Base-by-base conservation (phyloP, 176 grass and related monocot species). In the Ensete glaucum region DNA sequence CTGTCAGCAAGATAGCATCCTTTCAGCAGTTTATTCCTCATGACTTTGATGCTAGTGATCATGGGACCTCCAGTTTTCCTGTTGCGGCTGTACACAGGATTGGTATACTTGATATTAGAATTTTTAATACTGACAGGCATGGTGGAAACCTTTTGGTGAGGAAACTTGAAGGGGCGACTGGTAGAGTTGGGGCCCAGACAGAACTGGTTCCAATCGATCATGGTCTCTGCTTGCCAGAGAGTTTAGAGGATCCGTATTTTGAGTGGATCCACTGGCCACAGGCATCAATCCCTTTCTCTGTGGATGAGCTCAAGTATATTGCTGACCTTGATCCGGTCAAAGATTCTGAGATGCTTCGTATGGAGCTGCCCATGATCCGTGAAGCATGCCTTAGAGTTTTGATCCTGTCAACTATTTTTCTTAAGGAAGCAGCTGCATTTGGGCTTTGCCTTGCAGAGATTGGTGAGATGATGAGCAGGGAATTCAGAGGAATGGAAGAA, bases 201-300 rank as follows among this genome's bases (percentile, higher is more conserved):
- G 72, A 92, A 75, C 73, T 92, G 24, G 89, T 89, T 80, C 90
- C 90, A 75, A 92, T 89, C 75, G 90, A 92, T 72, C 92, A 96
- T 85, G 92, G 89, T 75, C 85, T 96, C 8, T 89, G 89, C 85
- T 83, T 96, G 19, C 92, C 92, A 4, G 92, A 96, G 78, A 89
- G 85, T 67, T 89, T 96, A 19, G 92, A 96, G 78, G 92, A 96
- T 85, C 92, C 92, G 69, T 96, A 96, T 89, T 96, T 96, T 85
- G 92, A 96, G 73, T 96, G 92, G 92, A 92, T 96, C 70, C 92
- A 96, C 68, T 96, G 89, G 92, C 89, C 89, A 59, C 89, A 96
- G 71, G 89, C 92, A 54, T 96, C 85, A 21, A 78, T 96, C 25
- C 84, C 89, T 4, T 96, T 96, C 23, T 89, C 92, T 3, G 87